These are phyloP conservation scores for Boletellus ananas DNA, from an alignment of 768 basidiomycete genomes.

Conservation along the genomic window DNA sequence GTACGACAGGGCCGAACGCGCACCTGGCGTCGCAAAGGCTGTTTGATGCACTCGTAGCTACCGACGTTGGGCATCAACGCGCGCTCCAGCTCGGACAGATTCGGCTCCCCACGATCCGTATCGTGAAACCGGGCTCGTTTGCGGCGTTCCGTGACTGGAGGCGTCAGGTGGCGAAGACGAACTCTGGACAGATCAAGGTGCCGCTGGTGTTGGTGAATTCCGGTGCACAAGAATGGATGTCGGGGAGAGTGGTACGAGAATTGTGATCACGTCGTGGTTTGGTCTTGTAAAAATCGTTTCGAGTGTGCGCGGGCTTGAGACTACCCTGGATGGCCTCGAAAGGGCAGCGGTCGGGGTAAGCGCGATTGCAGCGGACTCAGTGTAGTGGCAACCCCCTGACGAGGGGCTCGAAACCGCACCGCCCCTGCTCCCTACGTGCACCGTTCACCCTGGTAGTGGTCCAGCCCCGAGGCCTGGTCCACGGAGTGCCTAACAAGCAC, in stretches of 20 bases:
- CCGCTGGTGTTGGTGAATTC: conserved; percentile 7
- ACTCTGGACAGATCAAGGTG: conserved; percentile 14
- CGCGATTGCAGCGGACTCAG: too few species aligned
- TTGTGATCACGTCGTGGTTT: neutral
- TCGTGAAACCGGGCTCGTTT: conserved; percentile 19
- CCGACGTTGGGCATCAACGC: neutral
- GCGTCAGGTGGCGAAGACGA: neutral
- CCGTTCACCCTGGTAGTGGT: too few species aligned
- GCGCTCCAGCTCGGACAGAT: neutral
- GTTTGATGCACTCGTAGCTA: conserved; percentile 7
- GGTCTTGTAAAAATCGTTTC: too few species aligned
- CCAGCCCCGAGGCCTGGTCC: too few species aligned
- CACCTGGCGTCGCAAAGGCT: neutral
- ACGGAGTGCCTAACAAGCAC: too few species aligned
- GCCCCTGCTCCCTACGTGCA: too few species aligned
- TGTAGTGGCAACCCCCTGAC: too few species aligned
- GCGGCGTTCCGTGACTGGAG: conserved; percentile 16
- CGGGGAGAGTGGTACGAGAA: conserved; percentile 14
- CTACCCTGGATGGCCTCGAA: too few species aligned
- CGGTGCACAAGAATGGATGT: conserved; percentile 14
- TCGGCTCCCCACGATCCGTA: conserved; percentile 19
- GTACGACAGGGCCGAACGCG: conserved; percentile 4
- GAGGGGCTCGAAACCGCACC: too few species aligned
- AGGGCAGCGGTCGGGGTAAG: too few species aligned
- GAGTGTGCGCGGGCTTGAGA: too few species aligned